Conservation (phyloP, 2,329 filamentous ascomycete genomes). For the Fusarium camptoceras region DNA sequence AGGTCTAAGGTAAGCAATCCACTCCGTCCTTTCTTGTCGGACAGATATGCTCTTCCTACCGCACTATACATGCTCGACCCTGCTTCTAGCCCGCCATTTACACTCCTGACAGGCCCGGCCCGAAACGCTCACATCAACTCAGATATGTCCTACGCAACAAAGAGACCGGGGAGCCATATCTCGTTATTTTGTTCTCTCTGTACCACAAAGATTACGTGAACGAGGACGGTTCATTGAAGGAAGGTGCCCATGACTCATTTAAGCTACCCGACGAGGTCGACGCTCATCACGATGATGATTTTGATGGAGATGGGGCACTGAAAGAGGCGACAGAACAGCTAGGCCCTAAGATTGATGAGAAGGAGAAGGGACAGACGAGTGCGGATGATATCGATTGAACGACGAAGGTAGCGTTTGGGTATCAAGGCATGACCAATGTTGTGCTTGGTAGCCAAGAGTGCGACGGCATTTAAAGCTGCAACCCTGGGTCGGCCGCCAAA, state of each 20-base stretch:
- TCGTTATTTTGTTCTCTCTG: conserved; percentile 84
- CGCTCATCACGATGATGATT: conserved; percentile 36
- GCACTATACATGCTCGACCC: not conserved
- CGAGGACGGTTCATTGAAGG: conserved; percentile 67
- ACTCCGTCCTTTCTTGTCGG: not conserved
- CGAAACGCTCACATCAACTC: conserved; percentile 80
- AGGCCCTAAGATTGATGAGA: conserved; percentile 41
- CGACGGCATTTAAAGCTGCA: not conserved
- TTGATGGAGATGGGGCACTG: conserved; percentile 53
- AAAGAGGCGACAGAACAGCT: conserved; percentile 55
- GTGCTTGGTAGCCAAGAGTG: not conserved
- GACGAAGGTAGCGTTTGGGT: not conserved
- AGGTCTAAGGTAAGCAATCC: conserved; percentile 71
- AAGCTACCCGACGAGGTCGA: conserved; percentile 16
- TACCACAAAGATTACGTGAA: conserved; percentile 75
- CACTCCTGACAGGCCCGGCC: conserved; percentile 44
- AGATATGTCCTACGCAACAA: conserved; percentile 93
- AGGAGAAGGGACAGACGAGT: conserved; percentile 45
- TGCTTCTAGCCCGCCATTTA: conserved; percentile 38
- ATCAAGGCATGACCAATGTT: not conserved
- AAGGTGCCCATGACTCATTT: conserved; percentile 49
- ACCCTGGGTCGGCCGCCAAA: not conserved
- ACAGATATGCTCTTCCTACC: too few species aligned
- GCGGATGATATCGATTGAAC: conserved; percentile 59
- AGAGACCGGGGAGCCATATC: conserved; percentile 77